Evolutionary conservation across 2,329 filamentous ascomycete species (phyloP), one percentile per base, ranked within the genome.

Genomic region (Alternaria metachromatica): DNA sequence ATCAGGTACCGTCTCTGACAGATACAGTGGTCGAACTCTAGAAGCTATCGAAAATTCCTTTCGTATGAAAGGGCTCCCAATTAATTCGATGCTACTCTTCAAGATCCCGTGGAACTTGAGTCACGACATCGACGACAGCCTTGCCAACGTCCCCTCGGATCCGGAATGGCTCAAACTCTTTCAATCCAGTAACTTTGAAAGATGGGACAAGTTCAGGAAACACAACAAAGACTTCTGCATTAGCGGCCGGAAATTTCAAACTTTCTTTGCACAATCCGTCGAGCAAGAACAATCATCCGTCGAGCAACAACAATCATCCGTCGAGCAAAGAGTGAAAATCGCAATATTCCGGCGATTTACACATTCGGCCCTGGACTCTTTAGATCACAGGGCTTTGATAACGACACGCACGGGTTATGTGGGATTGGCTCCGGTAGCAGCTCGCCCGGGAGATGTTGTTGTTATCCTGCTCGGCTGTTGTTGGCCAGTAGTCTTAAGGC

Each of bases 1-100:
- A 15, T 5, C 11, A 21, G 4, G 4, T 3, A 2, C 5, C 4
- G 10, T 2, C 1, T 21, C 3, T 1, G 5, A 50, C 2, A 20
- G 48, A 33, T 51, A 51, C 5, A 15, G 18, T 2, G 26, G 48
- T 33, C 26, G 2, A 10, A 51, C 11, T 10, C 9, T 12, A 7
- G 12, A 33, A 33, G 26, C 48, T 1, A 12, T 51, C 1, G 0
- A 51, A 1, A 0, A n/a, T 1, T 11, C 12, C 4, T 51, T 33
- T 5, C 4, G 9, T 2, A 33, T 51, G n/a, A n/a, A n/a, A n/a
- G n/a, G n/a, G n/a, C n/a, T n/a, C n/a, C n/a, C n/a, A n/a, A n/a
- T n/a, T n/a, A n/a, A n/a, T n/a, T n/a, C n/a, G n/a, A n/a, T n/a
- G n/a, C n/a, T n/a, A n/a, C n/a, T 33, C 13, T 20, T 33, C 2